Conservation (phyloP, 116 monocot species). For the Dioscorea cayenensis region DNA sequence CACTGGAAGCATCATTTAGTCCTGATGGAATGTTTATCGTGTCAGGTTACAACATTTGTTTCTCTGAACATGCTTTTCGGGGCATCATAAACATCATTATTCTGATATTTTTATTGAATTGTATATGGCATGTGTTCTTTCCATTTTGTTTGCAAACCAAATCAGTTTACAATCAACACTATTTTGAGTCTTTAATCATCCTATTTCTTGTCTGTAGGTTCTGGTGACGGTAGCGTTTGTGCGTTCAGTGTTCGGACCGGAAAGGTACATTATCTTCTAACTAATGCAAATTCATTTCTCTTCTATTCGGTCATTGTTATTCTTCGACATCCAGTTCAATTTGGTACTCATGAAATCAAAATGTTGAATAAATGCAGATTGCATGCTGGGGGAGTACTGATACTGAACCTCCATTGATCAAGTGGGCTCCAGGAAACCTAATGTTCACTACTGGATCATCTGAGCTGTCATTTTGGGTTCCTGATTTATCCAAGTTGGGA, state of each 20-base stretch:
- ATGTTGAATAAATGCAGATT: constrained; percentile 37
- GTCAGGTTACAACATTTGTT: constrained; percentile 44
- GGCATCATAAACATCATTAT: neutral
- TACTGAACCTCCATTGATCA: constrained; percentile 83
- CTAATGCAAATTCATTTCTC: neutral
- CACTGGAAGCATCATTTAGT: constrained; percentile 95
- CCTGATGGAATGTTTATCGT: constrained; percentile 78
- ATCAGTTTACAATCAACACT: neutral
- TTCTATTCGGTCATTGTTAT: neutral
- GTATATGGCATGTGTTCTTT: no score
- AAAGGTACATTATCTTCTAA: constrained; percentile 33
- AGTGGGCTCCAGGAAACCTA: constrained; percentile 77
- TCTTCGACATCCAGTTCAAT: neutral
- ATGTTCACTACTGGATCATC: constrained; percentile 91
- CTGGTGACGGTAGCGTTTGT: constrained; percentile 93
- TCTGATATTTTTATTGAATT: neutral
- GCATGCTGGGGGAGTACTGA: constrained; percentile 92
- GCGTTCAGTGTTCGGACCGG: constrained; percentile 79
- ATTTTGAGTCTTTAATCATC: neutral
- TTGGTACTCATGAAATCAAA: neutral
- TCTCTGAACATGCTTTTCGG: neutral
- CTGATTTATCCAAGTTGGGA: constrained; percentile 91
- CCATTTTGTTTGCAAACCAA: neutral
- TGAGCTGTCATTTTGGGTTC: constrained; percentile 92
- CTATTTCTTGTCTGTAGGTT: constrained; percentile 38